Evolutionary conservation across 192 early-diverging fungal genomes (phyloP).

Genomic region (Irineochytrium annulatum): DNA sequence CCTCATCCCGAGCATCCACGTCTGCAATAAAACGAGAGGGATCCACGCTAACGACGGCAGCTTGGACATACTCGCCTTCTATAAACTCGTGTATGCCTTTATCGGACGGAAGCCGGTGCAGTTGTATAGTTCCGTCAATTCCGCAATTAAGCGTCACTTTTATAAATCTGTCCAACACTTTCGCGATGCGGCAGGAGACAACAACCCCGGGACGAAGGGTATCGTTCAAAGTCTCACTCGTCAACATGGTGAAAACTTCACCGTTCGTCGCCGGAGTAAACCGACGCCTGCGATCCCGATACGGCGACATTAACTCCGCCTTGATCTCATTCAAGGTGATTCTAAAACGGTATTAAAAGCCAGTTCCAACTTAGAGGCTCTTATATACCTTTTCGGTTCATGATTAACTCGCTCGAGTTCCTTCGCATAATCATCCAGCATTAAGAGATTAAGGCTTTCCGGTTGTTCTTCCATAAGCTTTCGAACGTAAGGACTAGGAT

Average conservation of each 20-base stretch:
- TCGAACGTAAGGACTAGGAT: slow-evolving; percentile 72
- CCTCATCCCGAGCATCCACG: slow-evolving; percentile 57
- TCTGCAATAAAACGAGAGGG: slow-evolving; percentile 72
- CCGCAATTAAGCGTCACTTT: slow-evolving; percentile 72
- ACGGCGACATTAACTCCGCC: slow-evolving; percentile 79
- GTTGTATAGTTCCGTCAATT: slow-evolving; percentile 81
- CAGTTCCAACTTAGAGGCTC: background rate
- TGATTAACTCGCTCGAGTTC: slow-evolving; percentile 71
- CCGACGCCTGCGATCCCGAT: slow-evolving; percentile 63
- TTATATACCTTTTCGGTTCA: slow-evolving; percentile 64
- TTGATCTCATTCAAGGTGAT: slow-evolving; percentile 79
- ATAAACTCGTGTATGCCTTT: slow-evolving; percentile 29
- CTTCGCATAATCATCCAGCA: slow-evolving; percentile 85
- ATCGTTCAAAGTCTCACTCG: slow-evolving; percentile 73
- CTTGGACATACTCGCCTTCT: slow-evolving; percentile 69
- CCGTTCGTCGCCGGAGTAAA: slow-evolving; percentile 55
- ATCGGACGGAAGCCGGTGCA: slow-evolving; percentile 39
- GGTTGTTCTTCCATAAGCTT: slow-evolving; percentile 77
- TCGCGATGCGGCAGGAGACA: slow-evolving; percentile 64
- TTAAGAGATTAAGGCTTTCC: slow-evolving; percentile 69
- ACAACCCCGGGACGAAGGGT: slow-evolving; percentile 63
- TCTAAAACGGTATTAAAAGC: slow-evolving; percentile 29
- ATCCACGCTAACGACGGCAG: slow-evolving; percentile 77
- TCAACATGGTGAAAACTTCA: slow-evolving; percentile 78
- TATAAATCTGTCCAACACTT: slow-evolving; percentile 70